These are phyloP conservation scores for Linum usitatissimum DNA, from an alignment of 345 rosid genomes.

Conservation along the genomic window DNA sequence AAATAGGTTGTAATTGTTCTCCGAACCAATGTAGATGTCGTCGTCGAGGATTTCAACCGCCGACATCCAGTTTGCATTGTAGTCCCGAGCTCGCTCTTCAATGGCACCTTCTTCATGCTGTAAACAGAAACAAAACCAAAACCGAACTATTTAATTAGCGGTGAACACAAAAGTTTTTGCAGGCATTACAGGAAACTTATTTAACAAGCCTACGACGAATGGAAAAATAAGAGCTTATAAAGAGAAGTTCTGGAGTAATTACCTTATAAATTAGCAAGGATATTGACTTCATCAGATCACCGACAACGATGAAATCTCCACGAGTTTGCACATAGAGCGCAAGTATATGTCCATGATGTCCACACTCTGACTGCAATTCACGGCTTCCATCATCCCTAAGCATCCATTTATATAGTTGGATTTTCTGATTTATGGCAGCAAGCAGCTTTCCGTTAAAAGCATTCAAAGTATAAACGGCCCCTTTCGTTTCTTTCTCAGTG, in stretches of 20 bases:
- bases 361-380: slow-evolving; percentile 84
- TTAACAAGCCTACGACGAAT: neutral
- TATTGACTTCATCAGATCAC: slow-evolving; percentile 92
- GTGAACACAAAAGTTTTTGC: neutral
- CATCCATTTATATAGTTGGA: slow-evolving; percentile 92
- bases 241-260: slow-evolving; percentile 9
- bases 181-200: neutral
- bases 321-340: slow-evolving; percentile 88
- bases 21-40: slow-evolving; percentile 76
- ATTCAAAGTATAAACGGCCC: slow-evolving; percentile 75
- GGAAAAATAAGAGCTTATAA: neutral
- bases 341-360: slow-evolving; percentile 83
- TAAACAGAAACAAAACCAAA: slow-evolving; percentile 10
- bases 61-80: slow-evolving; percentile 86
- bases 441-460: slow-evolving; percentile 88
- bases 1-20: slow-evolving; percentile 67
- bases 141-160: neutral
- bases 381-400: slow-evolving; percentile 75
- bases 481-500: slow-evolving; percentile 87
- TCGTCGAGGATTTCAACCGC: slow-evolving; percentile 89
- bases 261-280: slow-evolving; percentile 86
- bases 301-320: slow-evolving; percentile 90
- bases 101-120: slow-evolving; percentile 92
- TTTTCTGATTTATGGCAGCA: slow-evolving; percentile 86
- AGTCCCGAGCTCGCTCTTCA: slow-evolving; percentile 82